A percentile compares a stretch with the other conserved stretches of the same genome.
phyloP scores from a whole-genome alignment of 495 filamentous ascomycete species.

The Aspergillus nidulans region DNA sequence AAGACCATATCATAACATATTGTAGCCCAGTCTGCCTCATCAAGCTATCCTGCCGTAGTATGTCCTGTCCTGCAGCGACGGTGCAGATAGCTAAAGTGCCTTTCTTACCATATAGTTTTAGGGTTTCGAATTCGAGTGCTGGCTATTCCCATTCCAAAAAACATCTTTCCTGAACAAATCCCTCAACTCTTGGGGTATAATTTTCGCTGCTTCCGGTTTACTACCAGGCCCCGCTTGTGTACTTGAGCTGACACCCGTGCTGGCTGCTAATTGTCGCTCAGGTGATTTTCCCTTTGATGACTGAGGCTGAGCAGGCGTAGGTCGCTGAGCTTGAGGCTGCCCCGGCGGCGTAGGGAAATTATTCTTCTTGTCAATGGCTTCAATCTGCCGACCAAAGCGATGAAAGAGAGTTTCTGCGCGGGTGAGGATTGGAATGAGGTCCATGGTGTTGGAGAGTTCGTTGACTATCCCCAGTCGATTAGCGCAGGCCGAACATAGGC shows the following conservation, averaged over 20 bases:
- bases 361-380: constrained; percentile 81
- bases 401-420: constrained; percentile 85
- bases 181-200: constrained; percentile 80
- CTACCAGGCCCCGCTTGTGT: constrained; percentile 2
- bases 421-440: constrained; percentile 76
- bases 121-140: background rate
- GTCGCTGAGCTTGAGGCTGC: constrained; percentile 50
- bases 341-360: constrained; percentile 67
- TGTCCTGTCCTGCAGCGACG: background rate
- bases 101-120: too few species aligned
- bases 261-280: constrained; percentile 13
- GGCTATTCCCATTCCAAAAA: constrained; percentile 24
- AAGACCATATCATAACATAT: background rate
- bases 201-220: constrained; percentile 30
- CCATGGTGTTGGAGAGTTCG: constrained; percentile 89
- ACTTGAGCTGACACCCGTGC: constrained; percentile 20
- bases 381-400: constrained; percentile 79
- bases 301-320: background rate
- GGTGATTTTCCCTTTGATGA: constrained; percentile 34
- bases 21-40: background rate
- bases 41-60: background rate
- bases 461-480: constrained; percentile 53
- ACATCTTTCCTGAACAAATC: constrained; percentile 69
- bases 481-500: too few species aligned
- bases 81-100: background rate